These are phyloP conservation scores for Madurella fahalii DNA, from an alignment of 2,329 filamentous ascomycete species.

Conservation along the genomic window DNA sequence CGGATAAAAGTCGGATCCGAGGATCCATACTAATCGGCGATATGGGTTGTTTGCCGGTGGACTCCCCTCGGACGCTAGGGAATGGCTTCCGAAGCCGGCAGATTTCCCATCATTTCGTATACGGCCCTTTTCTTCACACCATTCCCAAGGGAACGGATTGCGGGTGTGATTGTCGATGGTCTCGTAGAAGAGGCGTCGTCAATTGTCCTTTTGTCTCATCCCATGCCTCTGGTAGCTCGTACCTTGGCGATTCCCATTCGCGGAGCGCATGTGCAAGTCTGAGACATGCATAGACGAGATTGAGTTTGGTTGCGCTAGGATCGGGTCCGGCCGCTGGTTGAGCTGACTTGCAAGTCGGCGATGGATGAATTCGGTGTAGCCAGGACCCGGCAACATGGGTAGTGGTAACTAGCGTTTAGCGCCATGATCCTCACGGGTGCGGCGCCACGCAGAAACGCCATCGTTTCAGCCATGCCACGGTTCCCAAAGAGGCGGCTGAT, in stretches of 20 bases:
- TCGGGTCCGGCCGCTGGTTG: not conserved
- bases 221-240: not conserved
- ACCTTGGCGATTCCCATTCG: not conserved
- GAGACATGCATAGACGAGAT: constrained; percentile 17
- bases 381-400: constrained; percentile 15
- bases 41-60: not conserved
- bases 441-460: constrained; percentile 23
- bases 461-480: constrained; percentile 22
- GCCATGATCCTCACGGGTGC: constrained; percentile 19
- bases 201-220: too few relatives aligned
- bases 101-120: not conserved
- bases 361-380: not conserved
- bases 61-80: constrained; percentile 4
- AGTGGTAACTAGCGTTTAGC: constrained; percentile 7
- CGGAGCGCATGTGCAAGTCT: constrained; percentile 3
- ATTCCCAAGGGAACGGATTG: not conserved
- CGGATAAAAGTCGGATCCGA: constrained; percentile 1
- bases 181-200: too few relatives aligned
- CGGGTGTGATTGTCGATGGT: too few relatives aligned
- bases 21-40: constrained; percentile 1
- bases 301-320: not conserved
- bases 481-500: constrained; percentile 15
- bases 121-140: not conserved
- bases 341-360: constrained; percentile 1
- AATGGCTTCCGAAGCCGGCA: not conserved